Evolutionary conservation across 805 yeast species (phyloP).

Genomic region (Cyberlindnera veronae): DNA sequence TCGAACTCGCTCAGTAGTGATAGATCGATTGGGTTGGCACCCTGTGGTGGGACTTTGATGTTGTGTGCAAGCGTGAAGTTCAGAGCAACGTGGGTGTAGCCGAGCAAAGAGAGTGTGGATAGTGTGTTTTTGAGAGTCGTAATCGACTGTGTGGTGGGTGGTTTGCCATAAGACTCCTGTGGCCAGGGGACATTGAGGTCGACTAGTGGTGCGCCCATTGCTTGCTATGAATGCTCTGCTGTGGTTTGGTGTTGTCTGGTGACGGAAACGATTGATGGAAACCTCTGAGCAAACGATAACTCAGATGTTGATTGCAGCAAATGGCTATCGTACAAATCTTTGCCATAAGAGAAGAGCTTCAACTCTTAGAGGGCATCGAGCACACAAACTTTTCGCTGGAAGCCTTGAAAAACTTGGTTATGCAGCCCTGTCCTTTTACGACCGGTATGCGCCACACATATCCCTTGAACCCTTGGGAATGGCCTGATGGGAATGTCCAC

Average conservation of each 20-base stretch:
- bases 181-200: constrained; percentile 81
- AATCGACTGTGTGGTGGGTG: constrained; percentile 42
- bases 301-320: no score
- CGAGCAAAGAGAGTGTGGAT: constrained; percentile 52
- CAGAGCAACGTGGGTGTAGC: constrained; percentile 75
- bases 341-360: no score
- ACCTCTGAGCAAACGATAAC: no score
- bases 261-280: no score
- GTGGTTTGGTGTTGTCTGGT: not conserved
- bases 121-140: constrained; percentile 45
- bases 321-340: no score
- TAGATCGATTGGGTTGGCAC: constrained; percentile 40
- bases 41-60: constrained; percentile 10
- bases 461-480: no score
- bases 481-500: no score
- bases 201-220: constrained; percentile 31
- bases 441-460: no score
- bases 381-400: no score
- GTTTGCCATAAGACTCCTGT: constrained; percentile 40
- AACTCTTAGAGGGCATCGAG: no score
- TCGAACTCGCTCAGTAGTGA: constrained; percentile 23
- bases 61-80: constrained; percentile 47
- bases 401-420: no score
- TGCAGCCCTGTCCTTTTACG: no score
- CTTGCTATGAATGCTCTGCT: not conserved